Evolutionary conservation across 2,329 filamentous ascomycete genomes (phyloP), one percentile per base, ranked within the genome.

Genomic region (Cladophialophora yegresii): DNA sequence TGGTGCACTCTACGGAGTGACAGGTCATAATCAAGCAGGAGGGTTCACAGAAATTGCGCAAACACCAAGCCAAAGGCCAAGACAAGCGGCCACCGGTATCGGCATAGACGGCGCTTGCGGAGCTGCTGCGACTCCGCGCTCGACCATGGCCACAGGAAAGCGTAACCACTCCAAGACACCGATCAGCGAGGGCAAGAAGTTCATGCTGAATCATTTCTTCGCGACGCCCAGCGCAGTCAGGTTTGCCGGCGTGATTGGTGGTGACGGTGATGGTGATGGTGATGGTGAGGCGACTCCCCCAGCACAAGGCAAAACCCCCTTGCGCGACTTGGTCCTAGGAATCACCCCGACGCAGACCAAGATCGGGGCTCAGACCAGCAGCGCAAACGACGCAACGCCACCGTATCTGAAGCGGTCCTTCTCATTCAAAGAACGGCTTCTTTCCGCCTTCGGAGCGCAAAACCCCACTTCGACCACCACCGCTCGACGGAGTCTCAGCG

Each of bases 151-250:
- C 61, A n/a, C 75, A 74, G 51, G 54, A 6, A 59, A 54, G 32
- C 55, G 63, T 9, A 63, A 67, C 22, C 64, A 70, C 23, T 70
- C 70, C 6, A 74, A 77, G 6, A 81, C 79, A 0, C 79, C 79
- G 2, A 75, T 74, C 2, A 80, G 78, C 12, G 77, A 78, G 10
- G 77, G 77, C 9, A 80, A 78, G 64, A 78, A 76, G 61, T 78
- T 79, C 61, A 78, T 78, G 67, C 73, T 81, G 13, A 76, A 77
- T 10, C 77, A 77, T 54, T 74, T 81, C 40, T 81, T 81, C 63
- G 78, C 78, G 12, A 81, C 79, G 0, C 79, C 79, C 1, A 80
- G 77, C 3, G 78, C 78, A 0, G 72, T 77, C 68, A 76, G 78
- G 47, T 81, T 78, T 67, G 74, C 76, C 1, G 77, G 77, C 68